Conservation (phyloP, 306 rosid species). For the Dalbergia cultrata region DNA sequence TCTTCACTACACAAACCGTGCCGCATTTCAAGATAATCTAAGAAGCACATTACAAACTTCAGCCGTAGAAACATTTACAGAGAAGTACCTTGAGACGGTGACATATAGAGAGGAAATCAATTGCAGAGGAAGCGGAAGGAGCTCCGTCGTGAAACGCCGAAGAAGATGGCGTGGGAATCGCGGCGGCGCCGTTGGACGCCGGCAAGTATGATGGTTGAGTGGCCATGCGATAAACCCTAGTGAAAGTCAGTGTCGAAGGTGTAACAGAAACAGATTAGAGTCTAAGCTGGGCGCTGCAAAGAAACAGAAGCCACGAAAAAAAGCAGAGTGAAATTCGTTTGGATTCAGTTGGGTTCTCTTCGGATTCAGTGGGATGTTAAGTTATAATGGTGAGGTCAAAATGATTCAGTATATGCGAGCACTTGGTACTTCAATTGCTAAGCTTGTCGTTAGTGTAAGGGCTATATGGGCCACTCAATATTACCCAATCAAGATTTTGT, state of each 20-base stretch:
- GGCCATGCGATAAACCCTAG: constrained; percentile 56
- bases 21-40: constrained; percentile 18
- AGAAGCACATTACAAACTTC: not conserved
- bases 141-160: constrained; percentile 44
- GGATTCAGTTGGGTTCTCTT: not conserved
- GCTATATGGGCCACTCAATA: too few species aligned
- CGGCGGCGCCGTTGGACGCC: constrained; percentile 48
- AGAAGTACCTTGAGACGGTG: constrained; percentile 74
- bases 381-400: not conserved
- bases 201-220: constrained; percentile 49
- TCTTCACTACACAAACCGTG: not conserved
- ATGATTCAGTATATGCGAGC: not conserved
- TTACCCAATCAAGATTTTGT: too few species aligned
- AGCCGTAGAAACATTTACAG: not conserved
- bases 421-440: too few species aligned
- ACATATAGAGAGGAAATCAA: constrained; percentile 86
- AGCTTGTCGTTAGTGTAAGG: too few species aligned
- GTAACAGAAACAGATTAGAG: constrained; percentile 36
- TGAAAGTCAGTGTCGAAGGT: not conserved
- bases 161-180: constrained; percentile 45
- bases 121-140: constrained; percentile 69
- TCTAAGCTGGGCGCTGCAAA: constrained; percentile 10
- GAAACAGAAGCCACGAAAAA: constrained; percentile 25
- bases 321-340: constrained; percentile 14
- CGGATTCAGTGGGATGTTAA: not conserved